Percentiles rank a stretch among this genome's conserved stretches.
These are phyloP conservation scores for Saturnispora bothae DNA, from an alignment of 805 yeast species.

Conservation along the genomic window DNA sequence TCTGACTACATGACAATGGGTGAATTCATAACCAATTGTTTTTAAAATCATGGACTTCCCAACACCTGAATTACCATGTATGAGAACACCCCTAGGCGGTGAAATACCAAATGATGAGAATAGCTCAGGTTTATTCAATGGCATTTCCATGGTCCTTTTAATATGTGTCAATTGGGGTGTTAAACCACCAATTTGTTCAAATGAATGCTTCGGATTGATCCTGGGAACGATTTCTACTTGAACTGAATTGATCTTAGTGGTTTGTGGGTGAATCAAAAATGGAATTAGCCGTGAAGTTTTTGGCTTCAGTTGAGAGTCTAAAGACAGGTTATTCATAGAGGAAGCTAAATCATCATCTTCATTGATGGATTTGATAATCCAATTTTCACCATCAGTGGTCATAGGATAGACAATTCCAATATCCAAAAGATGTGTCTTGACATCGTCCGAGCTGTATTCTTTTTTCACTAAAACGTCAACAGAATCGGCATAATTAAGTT, in stretches of 20 bases:
- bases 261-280: constrained; percentile 18
- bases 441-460: constrained; percentile 15
- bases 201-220: constrained; percentile 30
- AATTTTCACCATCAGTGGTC: constrained; percentile 4
- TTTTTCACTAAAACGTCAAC: constrained; percentile 8
- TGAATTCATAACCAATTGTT: constrained; percentile 64
- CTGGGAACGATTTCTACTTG: constrained; percentile 28
- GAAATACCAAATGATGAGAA: constrained; percentile 78
- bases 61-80: constrained; percentile 98
- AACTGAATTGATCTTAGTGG: constrained; percentile 26
- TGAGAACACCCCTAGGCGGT: constrained; percentile 84
- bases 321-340: neutral
- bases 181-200: constrained; percentile 64
- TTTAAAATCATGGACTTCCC: constrained; percentile 86
- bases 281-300: constrained; percentile 12
- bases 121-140: constrained; percentile 65
- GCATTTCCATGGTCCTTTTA: constrained; percentile 63
- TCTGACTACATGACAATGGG: constrained; percentile 71
- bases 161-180: constrained; percentile 48
- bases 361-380: neutral
- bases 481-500: constrained; percentile 34
- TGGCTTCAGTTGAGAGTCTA: too few species aligned
- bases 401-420: constrained; percentile 57
- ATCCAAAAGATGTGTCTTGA: constrained; percentile 38
- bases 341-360: neutral